Evolutionary conservation across 2,329 filamentous ascomycete species (phyloP).

Genomic region (Mycocentrospora acerina): DNA sequence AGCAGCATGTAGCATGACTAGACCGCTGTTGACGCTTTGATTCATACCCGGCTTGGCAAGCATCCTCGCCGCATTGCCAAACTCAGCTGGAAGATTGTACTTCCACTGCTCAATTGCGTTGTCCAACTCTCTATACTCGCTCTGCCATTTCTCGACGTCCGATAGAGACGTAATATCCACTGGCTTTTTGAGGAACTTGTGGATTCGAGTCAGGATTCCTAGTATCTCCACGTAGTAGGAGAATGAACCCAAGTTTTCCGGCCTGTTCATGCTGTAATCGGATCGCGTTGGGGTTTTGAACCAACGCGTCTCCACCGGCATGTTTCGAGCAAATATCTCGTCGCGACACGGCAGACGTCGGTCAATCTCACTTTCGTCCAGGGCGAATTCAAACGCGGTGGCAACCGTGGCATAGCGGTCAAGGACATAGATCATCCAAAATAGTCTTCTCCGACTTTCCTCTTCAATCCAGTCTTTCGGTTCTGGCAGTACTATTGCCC

Average conservation of each 20-base stretch:
- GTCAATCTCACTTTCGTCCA: slow-evolving; percentile 88
- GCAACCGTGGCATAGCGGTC: slow-evolving; percentile 89
- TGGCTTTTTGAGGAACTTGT: slow-evolving; percentile 83
- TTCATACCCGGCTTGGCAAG: slow-evolving; percentile 62
- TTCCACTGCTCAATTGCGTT: slow-evolving; percentile 80
- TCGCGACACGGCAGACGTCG: slow-evolving; percentile 83
- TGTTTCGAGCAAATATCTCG: slow-evolving; percentile 80
- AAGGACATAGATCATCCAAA: slow-evolving; percentile 93
- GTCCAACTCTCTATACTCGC: slow-evolving; percentile 82
- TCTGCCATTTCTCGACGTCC: slow-evolving; percentile 89
- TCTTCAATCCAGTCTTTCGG: slow-evolving; percentile 86
- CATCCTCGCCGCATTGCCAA: slow-evolving; percentile 78
- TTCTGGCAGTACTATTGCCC: slow-evolving; percentile 82
- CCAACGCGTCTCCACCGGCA: slow-evolving; percentile 81
- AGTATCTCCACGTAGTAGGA: slow-evolving; percentile 89
- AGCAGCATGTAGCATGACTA: slow-evolving; percentile 89
- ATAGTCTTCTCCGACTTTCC: slow-evolving; percentile 78
- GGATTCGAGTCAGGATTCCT: slow-evolving; percentile 82
- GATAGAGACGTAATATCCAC: slow-evolving; percentile 82
- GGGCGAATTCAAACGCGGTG: slow-evolving; percentile 87
- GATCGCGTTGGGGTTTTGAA: slow-evolving; percentile 57
- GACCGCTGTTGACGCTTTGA: slow-evolving; percentile 74
- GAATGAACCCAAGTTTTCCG: slow-evolving; percentile 83
- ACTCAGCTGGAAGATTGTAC: slow-evolving; percentile 77
- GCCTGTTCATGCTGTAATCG: slow-evolving; percentile 67